Conservation (phyloP, 208 protist genomes). For the Crithidia expoeki region DNA sequence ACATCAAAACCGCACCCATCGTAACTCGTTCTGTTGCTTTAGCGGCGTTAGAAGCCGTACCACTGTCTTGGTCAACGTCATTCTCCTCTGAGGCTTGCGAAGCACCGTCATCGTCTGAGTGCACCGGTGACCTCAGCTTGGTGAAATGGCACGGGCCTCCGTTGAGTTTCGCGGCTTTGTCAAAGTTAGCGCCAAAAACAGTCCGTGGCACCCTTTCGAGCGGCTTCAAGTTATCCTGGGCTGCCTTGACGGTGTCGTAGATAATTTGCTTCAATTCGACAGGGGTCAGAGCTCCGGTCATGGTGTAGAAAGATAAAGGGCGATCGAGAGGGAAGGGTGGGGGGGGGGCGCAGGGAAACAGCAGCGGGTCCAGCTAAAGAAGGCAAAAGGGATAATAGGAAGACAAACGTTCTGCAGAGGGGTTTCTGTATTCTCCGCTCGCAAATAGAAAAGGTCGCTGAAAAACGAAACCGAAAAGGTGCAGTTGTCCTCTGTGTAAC, state of each 20-base stretch:
- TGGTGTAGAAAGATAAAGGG: neutral
- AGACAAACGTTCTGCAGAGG: no score
- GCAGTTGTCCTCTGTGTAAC: no score
- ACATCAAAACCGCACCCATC: neutral
- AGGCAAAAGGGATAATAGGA: no score
- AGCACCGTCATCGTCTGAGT: no score
- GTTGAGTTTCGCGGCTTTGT: neutral
- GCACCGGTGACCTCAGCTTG: no score
- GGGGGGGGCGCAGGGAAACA: no score
- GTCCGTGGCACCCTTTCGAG: neutral
- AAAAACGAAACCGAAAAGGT: neutral
- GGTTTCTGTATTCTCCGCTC: no score
- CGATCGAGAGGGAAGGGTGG: neutral
- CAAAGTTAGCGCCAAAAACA: neutral
- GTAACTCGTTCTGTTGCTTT: neutral
- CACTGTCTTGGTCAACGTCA: no score
- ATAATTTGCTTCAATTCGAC: neutral
- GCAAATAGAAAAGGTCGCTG: neutral
- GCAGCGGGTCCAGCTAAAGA: no score
- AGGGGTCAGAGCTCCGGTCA: neutral
- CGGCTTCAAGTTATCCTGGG: neutral
- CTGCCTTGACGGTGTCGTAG: neutral
- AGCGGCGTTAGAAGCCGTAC: neutral
- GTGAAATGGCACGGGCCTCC: neutral
- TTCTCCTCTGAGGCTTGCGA: no score